Percentiles rank a stretch among this genome's conserved stretches.
Conservation (phyloP, 2,329 filamentous ascomycete species). For the Acephala macrosclerotiorum region DNA sequence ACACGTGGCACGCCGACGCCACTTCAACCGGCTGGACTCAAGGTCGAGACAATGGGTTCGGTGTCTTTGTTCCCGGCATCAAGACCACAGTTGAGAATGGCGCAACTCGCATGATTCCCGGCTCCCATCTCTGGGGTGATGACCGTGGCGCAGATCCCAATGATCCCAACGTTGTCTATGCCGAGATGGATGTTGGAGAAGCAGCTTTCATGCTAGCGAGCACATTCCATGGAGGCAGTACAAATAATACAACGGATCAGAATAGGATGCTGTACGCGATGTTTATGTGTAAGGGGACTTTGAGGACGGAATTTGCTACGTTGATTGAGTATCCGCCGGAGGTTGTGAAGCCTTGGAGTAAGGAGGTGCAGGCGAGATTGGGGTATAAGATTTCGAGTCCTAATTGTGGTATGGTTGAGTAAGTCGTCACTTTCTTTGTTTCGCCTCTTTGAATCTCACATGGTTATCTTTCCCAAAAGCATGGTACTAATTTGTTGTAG, state of each 20-base stretch:
- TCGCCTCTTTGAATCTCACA: too few relatives aligned
- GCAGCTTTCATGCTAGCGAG: constrained; percentile 31
- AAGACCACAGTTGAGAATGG: constrained; percentile 28
- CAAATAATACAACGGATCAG: constrained; percentile 25
- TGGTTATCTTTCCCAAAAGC: too few relatives aligned
- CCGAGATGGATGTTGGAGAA: constrained; percentile 29
- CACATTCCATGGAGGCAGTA: constrained; percentile 31
- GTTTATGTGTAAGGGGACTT: constrained; percentile 30
- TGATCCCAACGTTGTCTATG: constrained; percentile 21
- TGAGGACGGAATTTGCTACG: constrained; percentile 27
- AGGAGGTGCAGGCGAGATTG: constrained; percentile 24
- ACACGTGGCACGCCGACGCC: constrained; percentile 27
- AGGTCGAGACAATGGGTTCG: constrained; percentile 27
- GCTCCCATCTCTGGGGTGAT: constrained; percentile 33
- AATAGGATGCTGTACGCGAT: constrained; percentile 27
- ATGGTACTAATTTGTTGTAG: neutral
- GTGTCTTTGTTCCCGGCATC: constrained; percentile 30
- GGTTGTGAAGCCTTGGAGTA: constrained; percentile 25
- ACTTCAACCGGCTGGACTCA: constrained; percentile 23
- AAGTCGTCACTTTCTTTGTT: too few relatives aligned
- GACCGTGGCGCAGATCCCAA: constrained; percentile 27
- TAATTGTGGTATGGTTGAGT: constrained; percentile 28
- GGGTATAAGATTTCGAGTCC: constrained; percentile 30
- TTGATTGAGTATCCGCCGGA: constrained; percentile 27
- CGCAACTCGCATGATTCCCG: constrained; percentile 31